A percentile compares a stretch with the other conserved stretches of the same genome.
These are phyloP conservation scores for Zalerion maritima DNA, from an alignment of 495 filamentous ascomycete genomes.

Conservation along the genomic window DNA sequence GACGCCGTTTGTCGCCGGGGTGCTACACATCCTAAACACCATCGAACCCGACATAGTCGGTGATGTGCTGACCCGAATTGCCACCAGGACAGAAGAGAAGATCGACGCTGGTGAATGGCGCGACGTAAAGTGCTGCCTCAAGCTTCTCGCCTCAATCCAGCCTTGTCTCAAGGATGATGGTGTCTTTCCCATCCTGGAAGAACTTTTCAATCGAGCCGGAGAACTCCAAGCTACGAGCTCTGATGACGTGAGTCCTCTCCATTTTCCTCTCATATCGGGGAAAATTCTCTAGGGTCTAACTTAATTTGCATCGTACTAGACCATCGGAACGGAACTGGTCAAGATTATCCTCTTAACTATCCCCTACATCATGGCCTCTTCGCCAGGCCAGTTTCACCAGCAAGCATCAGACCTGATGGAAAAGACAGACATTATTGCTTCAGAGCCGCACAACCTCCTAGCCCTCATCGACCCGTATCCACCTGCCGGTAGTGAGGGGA, in stretches of 20 bases:
- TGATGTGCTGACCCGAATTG: slow-evolving; percentile 49
- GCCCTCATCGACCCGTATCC: slow-evolving; percentile 72
- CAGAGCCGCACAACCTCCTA: slow-evolving; percentile 67
- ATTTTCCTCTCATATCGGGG: neutral
- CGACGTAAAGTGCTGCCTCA: slow-evolving; percentile 76
- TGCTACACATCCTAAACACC: slow-evolving; percentile 60
- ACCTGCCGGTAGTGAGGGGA: slow-evolving; percentile 29
- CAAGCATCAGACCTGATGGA: slow-evolving; percentile 67
- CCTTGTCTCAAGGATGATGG: slow-evolving; percentile 67
- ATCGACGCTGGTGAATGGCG: slow-evolving; percentile 67
- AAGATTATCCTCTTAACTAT: slow-evolving; percentile 91
- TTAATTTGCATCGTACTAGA: slow-evolving; percentile 19
- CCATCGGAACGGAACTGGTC: slow-evolving; percentile 77
- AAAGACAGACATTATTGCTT: slow-evolving; percentile 84
- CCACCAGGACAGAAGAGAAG: slow-evolving; percentile 40
- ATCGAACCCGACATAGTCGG: slow-evolving; percentile 55
- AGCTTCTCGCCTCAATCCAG: slow-evolving; percentile 75
- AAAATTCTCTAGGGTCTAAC: neutral
- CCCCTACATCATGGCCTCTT: slow-evolving; percentile 73
- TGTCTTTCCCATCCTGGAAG: slow-evolving; percentile 69
- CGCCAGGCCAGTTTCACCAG: slow-evolving; percentile 44
- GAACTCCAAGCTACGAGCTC: slow-evolving; percentile 82
- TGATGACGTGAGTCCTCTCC: slow-evolving; percentile 60
- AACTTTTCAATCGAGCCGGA: slow-evolving; percentile 69
- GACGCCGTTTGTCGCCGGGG: slow-evolving; percentile 78